Percentiles rank a stretch among this genome's conserved stretches.
Evolutionary conservation across 2,329 filamentous ascomycete species (phyloP).

Genomic region (Macrophomina tecta): DNA sequence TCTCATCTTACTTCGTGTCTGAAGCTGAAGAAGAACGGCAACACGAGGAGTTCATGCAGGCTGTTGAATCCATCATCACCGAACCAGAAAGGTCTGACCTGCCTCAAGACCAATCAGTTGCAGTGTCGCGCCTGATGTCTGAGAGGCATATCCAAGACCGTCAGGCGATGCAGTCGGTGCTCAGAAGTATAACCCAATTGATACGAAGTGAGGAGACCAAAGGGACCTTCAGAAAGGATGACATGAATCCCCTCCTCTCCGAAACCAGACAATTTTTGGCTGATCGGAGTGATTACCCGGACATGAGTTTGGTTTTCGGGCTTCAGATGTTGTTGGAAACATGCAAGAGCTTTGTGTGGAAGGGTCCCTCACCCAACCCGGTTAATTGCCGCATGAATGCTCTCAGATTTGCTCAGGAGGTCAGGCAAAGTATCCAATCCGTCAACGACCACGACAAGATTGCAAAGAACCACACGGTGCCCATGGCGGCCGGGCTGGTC

Average conservation of each 20-base stretch:
- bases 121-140: not conserved
- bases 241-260: constrained; percentile 10
- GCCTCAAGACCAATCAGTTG: not conserved
- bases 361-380: not conserved
- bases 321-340: constrained; percentile 10
- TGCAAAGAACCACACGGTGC: constrained; percentile 14
- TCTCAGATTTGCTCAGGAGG: constrained; percentile 17
- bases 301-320: constrained; percentile 1
- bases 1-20: not conserved
- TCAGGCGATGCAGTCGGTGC: not conserved
- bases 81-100: not conserved
- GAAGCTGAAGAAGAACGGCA: not conserved
- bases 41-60: constrained; percentile 2
- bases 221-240: not conserved
- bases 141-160: not conserved
- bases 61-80: not conserved
- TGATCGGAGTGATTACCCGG: not conserved
- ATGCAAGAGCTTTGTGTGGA: constrained; percentile 16
- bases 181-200: constrained; percentile 9
- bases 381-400: constrained; percentile 22
- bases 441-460: constrained; percentile 14
- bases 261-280: not conserved
- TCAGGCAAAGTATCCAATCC: not conserved
- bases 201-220: not conserved
- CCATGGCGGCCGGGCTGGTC: not conserved